Evolutionary conservation across 2,329 filamentous ascomycete genomes (phyloP).

Genomic region (Elsinoe ampelina): DNA sequence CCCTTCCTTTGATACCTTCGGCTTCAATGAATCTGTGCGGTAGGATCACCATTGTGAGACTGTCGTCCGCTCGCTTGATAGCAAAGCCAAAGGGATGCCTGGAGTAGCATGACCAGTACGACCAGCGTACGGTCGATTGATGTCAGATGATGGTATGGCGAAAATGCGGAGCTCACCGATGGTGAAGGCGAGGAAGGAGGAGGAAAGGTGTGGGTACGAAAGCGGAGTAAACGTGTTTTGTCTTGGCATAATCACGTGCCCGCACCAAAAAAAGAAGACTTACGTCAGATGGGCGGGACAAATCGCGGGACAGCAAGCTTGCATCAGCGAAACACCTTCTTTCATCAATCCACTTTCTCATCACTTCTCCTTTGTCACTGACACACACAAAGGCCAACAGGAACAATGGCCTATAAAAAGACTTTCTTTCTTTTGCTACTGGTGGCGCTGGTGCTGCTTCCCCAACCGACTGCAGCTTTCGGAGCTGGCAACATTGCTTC

Average conservation of each 20-base stretch:
- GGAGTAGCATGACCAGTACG: too few species aligned
- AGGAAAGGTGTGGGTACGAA: not conserved
- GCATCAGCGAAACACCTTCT: not conserved
- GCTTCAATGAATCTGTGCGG: not conserved
- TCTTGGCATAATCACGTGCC: constrained; percentile 6
- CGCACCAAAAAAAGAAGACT: not conserved
- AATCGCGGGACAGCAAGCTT: constrained; percentile 1
- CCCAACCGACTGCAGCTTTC: constrained; percentile 63
- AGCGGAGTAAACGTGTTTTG: not conserved
- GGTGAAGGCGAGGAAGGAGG: not conserved
- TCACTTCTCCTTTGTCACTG: not conserved
- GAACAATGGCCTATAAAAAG: constrained; percentile 18
- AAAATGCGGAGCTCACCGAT: too few species aligned
- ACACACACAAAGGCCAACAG: not conserved
- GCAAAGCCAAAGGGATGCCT: too few species aligned
- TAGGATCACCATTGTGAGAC: not conserved
- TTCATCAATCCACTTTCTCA: not conserved
- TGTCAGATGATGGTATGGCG: too few species aligned
- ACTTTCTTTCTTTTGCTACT: constrained; percentile 14
- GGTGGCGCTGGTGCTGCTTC: constrained; percentile 50
- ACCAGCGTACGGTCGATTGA: too few species aligned
- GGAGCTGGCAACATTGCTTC: constrained; percentile 83
- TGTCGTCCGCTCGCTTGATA: too few species aligned
- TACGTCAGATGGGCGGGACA: constrained; percentile 11
- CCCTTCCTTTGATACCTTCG: too few species aligned